phyloP scores from a whole-genome alignment of 352 stramenopile species.

The Phytophthora pinifolia region DNA sequence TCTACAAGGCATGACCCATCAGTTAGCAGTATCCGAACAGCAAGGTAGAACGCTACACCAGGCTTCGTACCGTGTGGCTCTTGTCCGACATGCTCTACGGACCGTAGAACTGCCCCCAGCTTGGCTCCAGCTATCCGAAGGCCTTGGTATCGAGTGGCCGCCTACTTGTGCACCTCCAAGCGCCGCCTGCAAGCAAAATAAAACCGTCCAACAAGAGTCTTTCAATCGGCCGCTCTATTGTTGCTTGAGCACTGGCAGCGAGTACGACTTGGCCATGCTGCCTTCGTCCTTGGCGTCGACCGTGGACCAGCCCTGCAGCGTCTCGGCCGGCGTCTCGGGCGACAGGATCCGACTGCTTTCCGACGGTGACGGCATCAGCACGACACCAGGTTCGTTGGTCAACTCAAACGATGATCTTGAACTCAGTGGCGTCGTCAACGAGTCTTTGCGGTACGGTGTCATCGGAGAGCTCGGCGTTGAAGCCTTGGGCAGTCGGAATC shows the following conservation, averaged over 20 bases:
- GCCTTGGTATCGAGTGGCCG: no score
- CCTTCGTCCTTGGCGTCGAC: conserved; percentile 31
- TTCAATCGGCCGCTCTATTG: conserved; percentile 23
- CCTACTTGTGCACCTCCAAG: no score
- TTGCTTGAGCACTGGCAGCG: conserved; percentile 49
- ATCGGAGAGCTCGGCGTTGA: conserved; percentile 33
- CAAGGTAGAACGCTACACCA: neutral
- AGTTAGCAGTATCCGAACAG: neutral
- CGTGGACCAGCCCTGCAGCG: conserved; percentile 39
- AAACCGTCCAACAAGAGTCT: conserved; percentile 17
- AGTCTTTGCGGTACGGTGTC: conserved; percentile 24
- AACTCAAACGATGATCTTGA: conserved; percentile 28
- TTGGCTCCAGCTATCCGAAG: no score
- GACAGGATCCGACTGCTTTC: conserved; percentile 20
- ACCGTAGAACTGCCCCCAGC: no score
- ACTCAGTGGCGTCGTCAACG: conserved; percentile 21
- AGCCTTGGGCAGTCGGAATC: conserved; percentile 57
- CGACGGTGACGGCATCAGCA: conserved; percentile 19
- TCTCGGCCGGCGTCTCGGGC: conserved; percentile 22
- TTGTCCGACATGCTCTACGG: neutral
- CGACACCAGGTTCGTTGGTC: conserved; percentile 12
- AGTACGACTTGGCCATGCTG: conserved; percentile 52
- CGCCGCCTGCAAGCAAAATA: conserved; percentile 4
- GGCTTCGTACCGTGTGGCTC: conserved; percentile 16
- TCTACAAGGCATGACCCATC: conserved; percentile 8